Evolutionary conservation across 768 basidiomycete genomes (phyloP).

Genomic region (Lactarius tabidus): DNA sequence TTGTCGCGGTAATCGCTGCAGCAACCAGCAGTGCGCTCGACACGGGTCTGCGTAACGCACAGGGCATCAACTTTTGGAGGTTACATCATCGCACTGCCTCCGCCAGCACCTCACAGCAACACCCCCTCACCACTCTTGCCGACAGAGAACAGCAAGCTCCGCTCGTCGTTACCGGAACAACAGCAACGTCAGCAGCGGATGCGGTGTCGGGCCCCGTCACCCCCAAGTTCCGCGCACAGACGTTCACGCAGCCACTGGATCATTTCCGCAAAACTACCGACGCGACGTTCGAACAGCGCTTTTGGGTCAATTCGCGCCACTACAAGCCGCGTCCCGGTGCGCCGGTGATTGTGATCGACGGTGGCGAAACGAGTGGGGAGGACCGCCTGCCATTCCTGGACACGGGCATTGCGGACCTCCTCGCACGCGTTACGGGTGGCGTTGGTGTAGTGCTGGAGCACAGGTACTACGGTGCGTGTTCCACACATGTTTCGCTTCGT

Average conservation of each 20-base stretch:
- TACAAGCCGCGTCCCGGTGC: slow-evolving; percentile 67
- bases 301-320: slow-evolving; percentile 85
- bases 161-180: neutral
- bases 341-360: slow-evolving; percentile 88
- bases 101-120: neutral
- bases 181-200: neutral
- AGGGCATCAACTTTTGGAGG: neutral
- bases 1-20: neutral
- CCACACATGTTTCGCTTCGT: neutral
- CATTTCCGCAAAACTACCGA: slow-evolving; percentile 57
- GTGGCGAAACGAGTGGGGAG: slow-evolving; percentile 88
- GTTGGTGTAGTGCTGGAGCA: slow-evolving; percentile 91
- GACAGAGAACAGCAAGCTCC: neutral
- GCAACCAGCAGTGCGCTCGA: neutral
- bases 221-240: slow-evolving; percentile 48
- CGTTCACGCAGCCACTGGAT: slow-evolving; percentile 83
- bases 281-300: slow-evolving; percentile 79
- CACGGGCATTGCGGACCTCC: slow-evolving; percentile 74
- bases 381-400: slow-evolving; percentile 47
- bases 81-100: neutral
- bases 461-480: slow-evolving; percentile 69
- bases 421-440: slow-evolving; percentile 81
- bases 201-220: neutral
- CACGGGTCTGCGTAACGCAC: neutral
- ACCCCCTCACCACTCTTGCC: neutral